phyloP scores from a whole-genome alignment of 495 filamentous ascomycete species.

The Penicillium pancosmium region DNA sequence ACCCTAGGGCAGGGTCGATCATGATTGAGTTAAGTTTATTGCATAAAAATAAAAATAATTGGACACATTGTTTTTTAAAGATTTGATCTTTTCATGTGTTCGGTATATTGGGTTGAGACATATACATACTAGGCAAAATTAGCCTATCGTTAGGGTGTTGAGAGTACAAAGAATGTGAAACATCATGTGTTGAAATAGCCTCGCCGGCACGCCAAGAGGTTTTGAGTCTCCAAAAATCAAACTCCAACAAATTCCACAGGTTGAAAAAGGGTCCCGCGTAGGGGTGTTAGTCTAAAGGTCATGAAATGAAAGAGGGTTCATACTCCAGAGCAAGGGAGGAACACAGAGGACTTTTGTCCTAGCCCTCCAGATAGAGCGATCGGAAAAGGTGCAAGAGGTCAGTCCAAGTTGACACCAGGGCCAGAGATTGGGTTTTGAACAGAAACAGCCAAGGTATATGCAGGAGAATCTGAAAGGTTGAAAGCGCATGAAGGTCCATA shows the following conservation, averaged over 20 bases:
- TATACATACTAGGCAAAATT: constrained; percentile 14
- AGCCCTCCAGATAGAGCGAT: neutral
- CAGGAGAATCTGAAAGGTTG: constrained; percentile 13
- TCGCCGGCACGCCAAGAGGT: constrained; percentile 21
- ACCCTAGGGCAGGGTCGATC: too few species aligned
- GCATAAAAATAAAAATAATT: neutral
- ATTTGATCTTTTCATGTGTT: neutral
- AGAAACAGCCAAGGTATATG: constrained; percentile 15
- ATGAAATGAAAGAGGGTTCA: constrained; percentile 16
- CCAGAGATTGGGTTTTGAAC: neutral
- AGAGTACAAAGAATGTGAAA: constrained; percentile 22
- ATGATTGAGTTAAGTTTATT: too few species aligned
- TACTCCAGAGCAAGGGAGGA: constrained; percentile 2
- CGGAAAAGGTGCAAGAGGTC: neutral
- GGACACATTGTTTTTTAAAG: neutral
- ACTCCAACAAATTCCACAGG: constrained; percentile 12
- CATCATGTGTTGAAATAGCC: constrained; percentile 41
- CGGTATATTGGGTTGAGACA: constrained; percentile 10
- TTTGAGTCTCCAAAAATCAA: constrained; percentile 14
- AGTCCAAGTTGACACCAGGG: neutral
- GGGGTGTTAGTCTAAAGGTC: constrained; percentile 22
- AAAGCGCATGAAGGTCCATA: constrained; percentile 5
- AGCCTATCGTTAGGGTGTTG: constrained; percentile 14
- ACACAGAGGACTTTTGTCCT: neutral
- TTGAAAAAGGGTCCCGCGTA: constrained; percentile 12